Evolutionary conservation across 768 basidiomycete species (phyloP).

Genomic region (Tremella fuciformis): DNA sequence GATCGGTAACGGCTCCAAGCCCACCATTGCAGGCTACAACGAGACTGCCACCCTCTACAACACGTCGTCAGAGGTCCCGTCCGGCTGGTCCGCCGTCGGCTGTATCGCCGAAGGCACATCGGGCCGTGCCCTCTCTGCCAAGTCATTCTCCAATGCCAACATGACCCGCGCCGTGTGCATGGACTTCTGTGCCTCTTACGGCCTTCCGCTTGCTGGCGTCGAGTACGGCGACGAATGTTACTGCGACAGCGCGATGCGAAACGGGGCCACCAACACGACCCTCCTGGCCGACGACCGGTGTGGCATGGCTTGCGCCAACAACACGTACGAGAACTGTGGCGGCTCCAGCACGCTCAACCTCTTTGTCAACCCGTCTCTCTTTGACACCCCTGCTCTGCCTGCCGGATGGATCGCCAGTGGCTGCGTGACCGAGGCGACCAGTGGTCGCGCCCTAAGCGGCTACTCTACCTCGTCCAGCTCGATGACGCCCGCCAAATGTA

Average conservation of each 20-base stretch:
- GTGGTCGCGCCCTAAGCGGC: constrained; percentile 33
- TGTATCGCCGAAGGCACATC: constrained; percentile 49
- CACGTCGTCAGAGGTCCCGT: constrained; percentile 37
- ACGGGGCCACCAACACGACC: constrained; percentile 48
- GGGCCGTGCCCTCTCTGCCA: constrained; percentile 44
- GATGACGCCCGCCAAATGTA: constrained; percentile 65
- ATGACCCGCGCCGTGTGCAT: constrained; percentile 48
- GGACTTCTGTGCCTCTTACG: constrained; percentile 28
- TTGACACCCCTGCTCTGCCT: constrained; percentile 28
- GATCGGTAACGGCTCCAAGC: constrained; percentile 44
- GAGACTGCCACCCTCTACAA: constrained; percentile 26
- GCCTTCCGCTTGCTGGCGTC: constrained; percentile 45
- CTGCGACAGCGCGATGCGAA: constrained; percentile 46
- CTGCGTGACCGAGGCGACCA: constrained; percentile 36
- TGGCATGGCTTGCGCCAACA: constrained; percentile 37
- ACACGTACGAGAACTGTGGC: constrained; percentile 50
- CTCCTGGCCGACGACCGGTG: constrained; percentile 40
- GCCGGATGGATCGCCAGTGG: constrained; percentile 40
- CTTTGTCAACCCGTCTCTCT: constrained; percentile 31
- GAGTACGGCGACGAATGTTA: constrained; percentile 48
- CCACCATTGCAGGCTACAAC: constrained; percentile 34
- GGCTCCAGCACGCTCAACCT: constrained; percentile 39
- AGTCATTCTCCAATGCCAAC: constrained; percentile 30
- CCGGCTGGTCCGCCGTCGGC: constrained; percentile 43
- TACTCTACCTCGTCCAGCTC: constrained; percentile 51